Conservation (phyloP, 2,329 filamentous ascomycete genomes). For the Colletotrichum horii region DNA sequence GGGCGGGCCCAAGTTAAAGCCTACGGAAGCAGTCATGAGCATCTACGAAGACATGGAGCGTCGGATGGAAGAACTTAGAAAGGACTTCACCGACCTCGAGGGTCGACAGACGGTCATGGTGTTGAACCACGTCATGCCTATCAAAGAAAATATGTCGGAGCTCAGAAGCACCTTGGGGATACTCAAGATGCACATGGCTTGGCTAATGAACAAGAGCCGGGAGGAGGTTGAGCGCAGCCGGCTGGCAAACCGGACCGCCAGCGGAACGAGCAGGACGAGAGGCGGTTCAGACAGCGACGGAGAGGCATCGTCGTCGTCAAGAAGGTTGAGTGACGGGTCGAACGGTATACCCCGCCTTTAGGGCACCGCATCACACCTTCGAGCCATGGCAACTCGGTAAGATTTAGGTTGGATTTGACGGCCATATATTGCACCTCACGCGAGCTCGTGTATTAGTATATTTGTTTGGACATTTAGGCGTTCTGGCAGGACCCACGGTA, state of each 20-base stretch:
- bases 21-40: conserved; percentile 24
- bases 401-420: neutral
- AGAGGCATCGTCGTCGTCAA: conserved; percentile 21
- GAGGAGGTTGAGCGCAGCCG: conserved; percentile 45
- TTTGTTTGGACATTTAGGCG: neutral
- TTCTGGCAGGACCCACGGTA: neutral
- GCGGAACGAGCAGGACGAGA: conserved; percentile 27
- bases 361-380: neutral
- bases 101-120: conserved; percentile 65
- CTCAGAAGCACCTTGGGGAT: conserved; percentile 62
- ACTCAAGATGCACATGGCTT: conserved; percentile 64
- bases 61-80: conserved; percentile 61
- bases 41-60: conserved; percentile 25
- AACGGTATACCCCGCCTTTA: conserved; percentile 41
- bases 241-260: conserved; percentile 25
- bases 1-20: conserved; percentile 17
- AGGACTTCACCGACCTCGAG: conserved; percentile 62
- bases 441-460: neutral
- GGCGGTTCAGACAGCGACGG: conserved; percentile 28
- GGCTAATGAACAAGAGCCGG: conserved; percentile 59
- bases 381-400: neutral
- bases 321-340: conserved; percentile 33
- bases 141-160: conserved; percentile 68
- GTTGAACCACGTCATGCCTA: conserved; percentile 65
- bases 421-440: neutral